Base-by-base conservation (phyloP, 805 yeast genomes). In the Candida multigemmis region DNA sequence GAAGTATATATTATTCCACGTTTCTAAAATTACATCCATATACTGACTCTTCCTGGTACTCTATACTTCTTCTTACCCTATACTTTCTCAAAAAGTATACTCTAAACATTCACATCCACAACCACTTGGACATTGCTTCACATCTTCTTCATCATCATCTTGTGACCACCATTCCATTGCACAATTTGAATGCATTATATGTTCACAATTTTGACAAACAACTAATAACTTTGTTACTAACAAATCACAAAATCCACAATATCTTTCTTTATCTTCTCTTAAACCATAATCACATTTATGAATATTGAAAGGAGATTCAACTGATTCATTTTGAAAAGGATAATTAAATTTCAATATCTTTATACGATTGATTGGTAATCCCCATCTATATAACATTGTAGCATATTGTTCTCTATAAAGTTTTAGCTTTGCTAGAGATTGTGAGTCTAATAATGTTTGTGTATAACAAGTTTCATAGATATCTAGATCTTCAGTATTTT, bases 51-150 rank as follows among this genome's bases (percentile, higher is more conserved):
- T 21, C 22, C 7, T 7, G 7, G 14, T 11, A 22, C 9, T 14
- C 16, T 14, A 12, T 22, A 8, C 14, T 22, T 9, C 8, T 22
- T 9, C 11, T 7, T 8, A 8, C 9, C 14, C 11, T 12, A 4
- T 12, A 19, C 14, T 20, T 14, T 21, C 7, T 7, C 25, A 26
- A 25, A 31, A 7, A 17, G 23, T 30, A 33, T 33, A 28, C 16
- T 23, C 60, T 7, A 72, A 46, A 52, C 95, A 84, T 4, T 44
- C 36, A 42, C 95, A 85, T 0, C 94, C 94, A 59, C 95, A 85
- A 0, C 94, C 95, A 24, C 81, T 68, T 0, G 93, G 77, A 50
- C 95, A 84, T n/a, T n/a, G n/a, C n/a, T n/a, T n/a, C n/a, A n/a
- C n/a, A n/a, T n/a, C n/a, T 40, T 78, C 42, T 4, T 27, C 37